Evolutionary conservation across 75 land plant species (phyloP), one percentile per base, ranked within the genome.

Genomic region (Isoetes taiwanensis): DNA sequence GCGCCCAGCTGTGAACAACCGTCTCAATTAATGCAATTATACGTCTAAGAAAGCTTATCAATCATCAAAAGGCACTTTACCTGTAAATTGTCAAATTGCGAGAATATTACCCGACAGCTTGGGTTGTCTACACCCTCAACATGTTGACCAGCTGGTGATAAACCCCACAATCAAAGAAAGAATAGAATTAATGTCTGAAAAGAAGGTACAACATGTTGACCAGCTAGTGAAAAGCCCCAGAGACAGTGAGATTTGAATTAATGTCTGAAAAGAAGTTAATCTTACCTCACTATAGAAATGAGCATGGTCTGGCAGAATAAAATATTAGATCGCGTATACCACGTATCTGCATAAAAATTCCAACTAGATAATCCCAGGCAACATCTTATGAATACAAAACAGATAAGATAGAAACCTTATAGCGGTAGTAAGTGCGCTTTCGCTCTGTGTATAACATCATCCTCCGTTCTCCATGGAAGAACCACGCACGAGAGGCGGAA

Each of bases 381-480:
- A n/a, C 33, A 24, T 29, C 19, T 19, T 21, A 27, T 62, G 4
- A 40, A 5, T 62, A 3, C 24, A 34, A 25, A 37, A 32, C 19
- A 33, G 21, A 71, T 21, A 34, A 19, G 23, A 1, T 16, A 55
- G 16, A 1, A 1, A 85, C 95, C 85, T 93, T 87, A 52, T 87
- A 93, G 74, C 98, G 80, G 46, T 81, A 77, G 59, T 81, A 87
- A 41, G 84, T 86, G 62, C 87, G 95, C 53, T 80, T 76, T 39
- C 98, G 78, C 65, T 93, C 98, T 17, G 85, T 84, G 59, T 87
- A 93, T 24, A 93, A 70, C 80, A 87, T 76, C 29, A 93, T 81
- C 28, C 77, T 86, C 30, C 82, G 58, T 52, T 75, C 69, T 2
- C 87, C 81, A 61, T 86, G 79, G 61, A 72, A 87, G 69, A 93